Percentiles rank a stretch among this genome's conserved stretches.
These are phyloP conservation scores for Shiraia bambusicola DNA, from an alignment of 2,329 filamentous ascomycete genomes.

Conservation along the genomic window DNA sequence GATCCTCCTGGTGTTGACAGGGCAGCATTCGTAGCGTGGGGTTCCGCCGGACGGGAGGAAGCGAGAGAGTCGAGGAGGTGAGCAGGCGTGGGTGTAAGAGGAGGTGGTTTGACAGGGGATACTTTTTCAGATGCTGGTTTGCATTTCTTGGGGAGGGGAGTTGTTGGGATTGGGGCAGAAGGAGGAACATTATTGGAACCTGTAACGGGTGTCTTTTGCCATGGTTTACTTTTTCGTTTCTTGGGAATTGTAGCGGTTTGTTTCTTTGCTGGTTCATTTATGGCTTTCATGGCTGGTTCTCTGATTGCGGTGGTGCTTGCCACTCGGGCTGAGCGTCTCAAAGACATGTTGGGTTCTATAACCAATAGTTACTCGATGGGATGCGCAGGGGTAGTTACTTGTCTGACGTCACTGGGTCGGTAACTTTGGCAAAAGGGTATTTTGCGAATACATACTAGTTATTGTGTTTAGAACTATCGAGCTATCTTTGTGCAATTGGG, in stretches of 20 bases:
- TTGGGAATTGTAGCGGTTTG: conserved; percentile 12
- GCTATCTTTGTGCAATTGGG: too few species aligned
- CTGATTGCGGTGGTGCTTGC: conserved; percentile 30
- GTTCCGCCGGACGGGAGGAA: conserved; percentile 59
- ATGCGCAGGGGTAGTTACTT: conserved; percentile 2
- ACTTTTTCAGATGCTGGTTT: conserved; percentile 15
- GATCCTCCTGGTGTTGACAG: conserved; percentile 72
- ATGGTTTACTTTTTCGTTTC: conserved; percentile 28
- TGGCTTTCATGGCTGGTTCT: conserved; percentile 16
- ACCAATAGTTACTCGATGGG: conserved; percentile 1
- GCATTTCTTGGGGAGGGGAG: conserved; percentile 35
- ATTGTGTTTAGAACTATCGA: too few species aligned
- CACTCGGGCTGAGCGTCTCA: conserved; percentile 55
- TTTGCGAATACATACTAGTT: conserved; percentile 7
- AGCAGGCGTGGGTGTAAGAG: conserved; percentile 49
- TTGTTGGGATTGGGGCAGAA: too few species aligned
- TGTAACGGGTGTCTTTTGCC: too few species aligned
- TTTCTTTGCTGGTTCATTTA: conserved; percentile 12
- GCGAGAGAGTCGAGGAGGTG: conserved; percentile 30
- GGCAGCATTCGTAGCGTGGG: conserved; percentile 67
- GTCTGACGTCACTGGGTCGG: conserved; percentile 27
- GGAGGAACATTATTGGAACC: too few species aligned
- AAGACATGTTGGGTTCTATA: conserved; percentile 47
- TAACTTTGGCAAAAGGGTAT: conserved; percentile 52
- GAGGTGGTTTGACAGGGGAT: conserved; percentile 23